Evolutionary conservation across 176 grass and related monocot species (phyloP).

Genomic region (Typha latifolia): DNA sequence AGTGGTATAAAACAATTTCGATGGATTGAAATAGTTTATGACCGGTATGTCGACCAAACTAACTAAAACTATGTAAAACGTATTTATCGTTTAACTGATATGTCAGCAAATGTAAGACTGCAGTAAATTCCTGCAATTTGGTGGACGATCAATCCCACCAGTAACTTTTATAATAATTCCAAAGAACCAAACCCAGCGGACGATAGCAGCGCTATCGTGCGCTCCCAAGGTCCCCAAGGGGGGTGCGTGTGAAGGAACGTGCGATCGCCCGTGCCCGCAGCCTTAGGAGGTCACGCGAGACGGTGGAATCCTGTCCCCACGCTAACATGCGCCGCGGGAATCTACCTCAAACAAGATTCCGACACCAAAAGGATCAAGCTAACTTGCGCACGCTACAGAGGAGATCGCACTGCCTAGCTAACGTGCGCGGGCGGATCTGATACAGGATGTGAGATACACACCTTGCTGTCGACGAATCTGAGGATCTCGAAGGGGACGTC

Average conservation of each 20-base stretch:
- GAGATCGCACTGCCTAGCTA: not conserved
- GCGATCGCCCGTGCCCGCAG: not conserved
- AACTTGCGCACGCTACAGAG: not conserved
- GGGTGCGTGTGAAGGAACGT: not conserved
- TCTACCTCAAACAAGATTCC: not conserved
- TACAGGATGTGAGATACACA: not conserved
- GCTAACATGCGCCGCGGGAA: not conserved
- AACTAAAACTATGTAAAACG: too few relatives aligned
- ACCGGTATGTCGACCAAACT: too few relatives aligned
- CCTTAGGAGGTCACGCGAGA: not conserved
- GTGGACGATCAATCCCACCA: not conserved
- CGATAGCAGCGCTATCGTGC: conserved; percentile 3
- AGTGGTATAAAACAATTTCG: too few relatives aligned
- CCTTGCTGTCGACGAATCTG: conserved; percentile 74
- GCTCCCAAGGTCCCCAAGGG: not conserved
- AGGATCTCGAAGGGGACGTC: conserved; percentile 53
- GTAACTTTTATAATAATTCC: not conserved
- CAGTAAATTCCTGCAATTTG: not conserved
- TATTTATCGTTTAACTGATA: too few relatives aligned
- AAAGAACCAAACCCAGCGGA: not conserved
- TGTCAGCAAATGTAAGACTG: too few relatives aligned
- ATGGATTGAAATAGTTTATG: too few relatives aligned
- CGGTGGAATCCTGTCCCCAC: not conserved
- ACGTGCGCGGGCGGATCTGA: not conserved
- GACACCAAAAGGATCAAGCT: not conserved